These are phyloP conservation scores for Penicillium antarcticum DNA, from an alignment of 495 filamentous ascomycete genomes.

Conservation along the genomic window DNA sequence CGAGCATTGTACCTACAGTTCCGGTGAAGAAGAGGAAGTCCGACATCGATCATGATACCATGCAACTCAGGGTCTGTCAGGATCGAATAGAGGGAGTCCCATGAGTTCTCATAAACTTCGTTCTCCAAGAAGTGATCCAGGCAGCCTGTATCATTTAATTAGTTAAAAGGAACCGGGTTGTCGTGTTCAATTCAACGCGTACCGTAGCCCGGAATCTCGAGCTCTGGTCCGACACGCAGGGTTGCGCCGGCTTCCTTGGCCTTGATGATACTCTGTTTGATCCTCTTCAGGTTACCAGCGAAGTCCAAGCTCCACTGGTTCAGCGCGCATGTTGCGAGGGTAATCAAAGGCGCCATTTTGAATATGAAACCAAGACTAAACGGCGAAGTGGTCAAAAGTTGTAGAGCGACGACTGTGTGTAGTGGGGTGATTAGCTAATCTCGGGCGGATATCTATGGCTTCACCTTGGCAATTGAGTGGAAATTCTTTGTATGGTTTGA, in stretches of 20 bases:
- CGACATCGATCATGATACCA: constrained; percentile 78
- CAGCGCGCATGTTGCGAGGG: constrained; percentile 11
- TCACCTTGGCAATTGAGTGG: no score
- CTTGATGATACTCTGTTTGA: constrained; percentile 57
- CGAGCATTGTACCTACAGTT: constrained; percentile 64
- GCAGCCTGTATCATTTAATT: no score
- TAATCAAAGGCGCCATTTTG: constrained; percentile 11
- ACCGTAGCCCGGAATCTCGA: not conserved
- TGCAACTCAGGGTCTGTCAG: constrained; percentile 61
- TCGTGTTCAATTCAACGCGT: no score
- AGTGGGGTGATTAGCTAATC: no score
- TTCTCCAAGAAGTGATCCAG: constrained; percentile 29
- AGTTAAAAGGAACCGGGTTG: no score
- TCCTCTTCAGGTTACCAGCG: constrained; percentile 29
- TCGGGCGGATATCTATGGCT: no score
- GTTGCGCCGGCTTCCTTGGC: constrained; percentile 68
- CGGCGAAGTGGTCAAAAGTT: no score
- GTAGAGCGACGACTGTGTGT: no score
- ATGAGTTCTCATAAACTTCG: constrained; percentile 61
- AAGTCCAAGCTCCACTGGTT: constrained; percentile 14
- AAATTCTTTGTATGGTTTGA: no score
- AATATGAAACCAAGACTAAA: not conserved
- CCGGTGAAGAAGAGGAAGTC: constrained; percentile 62
- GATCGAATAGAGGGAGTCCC: constrained; percentile 61
- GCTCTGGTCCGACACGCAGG: constrained; percentile 66